Base-by-base conservation (phyloP, 192 early-diverging fungal species). In the Coemansia sp. region DNA sequence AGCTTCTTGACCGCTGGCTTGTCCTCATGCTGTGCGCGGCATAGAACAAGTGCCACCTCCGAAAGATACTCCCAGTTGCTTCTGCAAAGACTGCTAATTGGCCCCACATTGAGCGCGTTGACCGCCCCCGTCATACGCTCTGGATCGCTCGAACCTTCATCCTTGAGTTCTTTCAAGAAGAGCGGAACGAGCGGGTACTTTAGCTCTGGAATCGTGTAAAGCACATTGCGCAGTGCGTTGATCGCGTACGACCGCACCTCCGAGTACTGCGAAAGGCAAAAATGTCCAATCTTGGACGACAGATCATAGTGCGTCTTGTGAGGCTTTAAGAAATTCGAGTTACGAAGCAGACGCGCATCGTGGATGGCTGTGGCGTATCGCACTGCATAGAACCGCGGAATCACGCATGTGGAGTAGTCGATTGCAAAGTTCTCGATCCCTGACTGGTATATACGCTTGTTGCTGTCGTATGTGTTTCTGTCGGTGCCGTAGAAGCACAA, bases 21-120 rank as follows among this genome's bases (percentile, higher is more conserved):
- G 65, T 84, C 81, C 43, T 84, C 81, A 16, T 79, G 76, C 67
- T 84, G 81, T 17, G 81, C 76, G 11, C 76, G 76, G 48, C 76
- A 84, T 16, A 84, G 71, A 14, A 73, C 72, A 20, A 78, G 72
- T 6, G 72, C 76, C 44, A 84, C 46, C 42, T 46, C 50, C 11
- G 76, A 70, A 41, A 84, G 75, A 46, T 72, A 71, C 32, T 51
- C 41, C 76, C 76, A 79, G 63, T 79, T 60, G 32, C 81, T 72
- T 63, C 72, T 11, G 44, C 62, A 76, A 19, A 61, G 60, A 2
- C 57, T 40, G 38, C 70, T 69, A 40, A 84, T 65, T 1, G 81
- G 70, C 19, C 32, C 56, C 13, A 70, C 65, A 63, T 76, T 70
- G 10, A 84, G 49, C 10, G 73, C 70, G 12, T 68, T 72, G 44